Evolutionary conservation across 2,329 filamentous ascomycete species (phyloP), one percentile per base, ranked within the genome.

Genomic region (Fusarium haematococcum): DNA sequence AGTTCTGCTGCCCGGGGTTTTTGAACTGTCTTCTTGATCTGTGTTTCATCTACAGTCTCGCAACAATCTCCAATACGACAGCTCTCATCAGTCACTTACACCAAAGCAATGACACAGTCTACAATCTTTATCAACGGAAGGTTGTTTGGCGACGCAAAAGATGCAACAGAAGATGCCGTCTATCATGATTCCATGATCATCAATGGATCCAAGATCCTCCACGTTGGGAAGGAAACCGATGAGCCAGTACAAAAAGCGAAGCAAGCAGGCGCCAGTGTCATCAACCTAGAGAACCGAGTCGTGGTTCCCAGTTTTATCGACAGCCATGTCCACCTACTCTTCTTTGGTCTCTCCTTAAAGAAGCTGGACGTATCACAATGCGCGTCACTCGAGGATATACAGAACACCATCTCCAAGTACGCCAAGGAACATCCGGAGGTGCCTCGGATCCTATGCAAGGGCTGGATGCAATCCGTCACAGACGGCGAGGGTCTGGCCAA

Each of bases 231-330:
- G 0, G 61, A 68, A 35, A 25, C 62, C 0, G 23, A 70, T 8
- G 27, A 68, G 4, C 2, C 2, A 14, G 67, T 77, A 0, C n/a
- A 41, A 27, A 13, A 25, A 10, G 67, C 67, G 6, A 77, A 72
- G 1, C 35, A 48, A 0, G 20, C 52, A 0, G 68, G 66, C 4
- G 76, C 63, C 6, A 5, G 76, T 2, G 2, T 71, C 5, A 77
- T 84, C 84, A 68, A 80, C 41, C 56, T 80, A 8, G 23, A 67
- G 0, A 79, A 80, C 5, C 77, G 77, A 33, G 78, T 80, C 2
- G 79, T 88, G 5, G 78, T 88, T 0, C 87, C 87, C 0, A 85
- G 86, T 2, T 88, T 89, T 69, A 85, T 89, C 39, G 87, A 89
- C 70, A 86, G 85, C 2, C 87, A 89, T 56, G 86, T 88, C 73